Evolutionary conservation across 495 filamentous ascomycete genomes (phyloP), one percentile per base, ranked within the genome.

Genomic region (Elaphomyces granulatus): DNA sequence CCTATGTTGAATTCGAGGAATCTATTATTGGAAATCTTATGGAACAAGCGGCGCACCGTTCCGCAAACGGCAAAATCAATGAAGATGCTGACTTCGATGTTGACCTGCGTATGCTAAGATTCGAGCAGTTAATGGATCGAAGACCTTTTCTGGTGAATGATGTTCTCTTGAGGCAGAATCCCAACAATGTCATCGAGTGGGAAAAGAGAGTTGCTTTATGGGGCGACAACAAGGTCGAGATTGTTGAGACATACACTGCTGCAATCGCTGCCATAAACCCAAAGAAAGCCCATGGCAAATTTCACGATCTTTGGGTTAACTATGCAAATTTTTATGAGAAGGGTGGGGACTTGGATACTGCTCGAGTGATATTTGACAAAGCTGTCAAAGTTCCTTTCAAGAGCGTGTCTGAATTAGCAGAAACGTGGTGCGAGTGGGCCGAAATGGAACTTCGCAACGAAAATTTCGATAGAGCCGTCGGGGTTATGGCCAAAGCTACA

Each of bases 381-480:
- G 90, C 92, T 32, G 84, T 94, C 50, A 95, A 94, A 51, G 92
- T 96, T 0, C 87, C 87, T 3, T 96, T 87, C 68, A 94, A 92
- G 50, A 87, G 85, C 2, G 87, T 95, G 15, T 78, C 81, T 28
- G 92, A 99, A 56, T 72, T 96, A 26, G 92, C 92, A 32, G 90
- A 96, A 47, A 92, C 86, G 68, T 99, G 92, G 92, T 88, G 87
- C 46, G 87, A 94, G 63, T 96, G 87, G 87, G 87, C 90, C 8
- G 88, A 96, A 58, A 82, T 99, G 82, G 90, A 99, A 54, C 68
- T 96, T 19, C 81, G 92, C 18, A 82, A 81, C 44, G 86, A 99
- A 50, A 90, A 96, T 56, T 94, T 96, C 49, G 90, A 99, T 54
- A 75, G 79, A 44, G 92, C 90, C 9, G 81, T 95, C 40, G 77